These are phyloP conservation scores for Penicillium ochrochloron DNA, from an alignment of 495 filamentous ascomycete genomes.

Conservation along the genomic window DNA sequence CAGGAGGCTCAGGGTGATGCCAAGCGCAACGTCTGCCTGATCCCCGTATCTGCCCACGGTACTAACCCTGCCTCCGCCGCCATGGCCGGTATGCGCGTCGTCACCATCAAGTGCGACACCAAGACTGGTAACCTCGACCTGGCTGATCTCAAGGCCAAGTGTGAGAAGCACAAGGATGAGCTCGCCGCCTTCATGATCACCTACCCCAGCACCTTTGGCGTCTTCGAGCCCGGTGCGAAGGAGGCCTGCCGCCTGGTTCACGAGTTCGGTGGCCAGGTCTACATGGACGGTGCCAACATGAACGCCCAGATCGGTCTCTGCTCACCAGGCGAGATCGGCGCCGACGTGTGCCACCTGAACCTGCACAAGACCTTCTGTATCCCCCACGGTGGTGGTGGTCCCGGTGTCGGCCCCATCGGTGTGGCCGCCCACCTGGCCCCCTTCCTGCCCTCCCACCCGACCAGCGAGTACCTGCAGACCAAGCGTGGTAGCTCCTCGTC, in stretches of 20 bases:
- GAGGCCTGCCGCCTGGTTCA: slow-evolving; percentile 87
- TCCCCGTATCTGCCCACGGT: slow-evolving; percentile 95
- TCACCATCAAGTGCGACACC: slow-evolving; percentile 88
- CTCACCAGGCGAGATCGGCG: slow-evolving; percentile 95
- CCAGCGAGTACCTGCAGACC: slow-evolving; percentile 57
- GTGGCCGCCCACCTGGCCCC: slow-evolving; percentile 80
- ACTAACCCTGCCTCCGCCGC: slow-evolving; percentile 96
- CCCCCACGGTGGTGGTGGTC: slow-evolving; percentile 94
- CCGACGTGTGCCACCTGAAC: slow-evolving; percentile 97
- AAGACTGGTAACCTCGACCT: slow-evolving; percentile 92
- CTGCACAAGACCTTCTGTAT: slow-evolving; percentile 99
- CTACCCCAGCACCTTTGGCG: slow-evolving; percentile 95
- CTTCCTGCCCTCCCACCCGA: slow-evolving; percentile 78
- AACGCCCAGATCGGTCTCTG: slow-evolving; percentile 98
- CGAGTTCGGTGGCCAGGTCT: slow-evolving; percentile 88
- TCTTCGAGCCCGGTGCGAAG: slow-evolving; percentile 92
- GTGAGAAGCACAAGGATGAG: slow-evolving; percentile 81
- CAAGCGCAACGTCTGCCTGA: slow-evolving; percentile 91
- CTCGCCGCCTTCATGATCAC: slow-evolving; percentile 98
- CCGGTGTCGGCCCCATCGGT: slow-evolving; percentile 94
- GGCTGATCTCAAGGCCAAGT: slow-evolving; percentile 82
- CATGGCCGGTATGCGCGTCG: slow-evolving; percentile 97
- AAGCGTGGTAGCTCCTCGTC: slow-evolving; percentile 62
- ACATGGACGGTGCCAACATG: slow-evolving; percentile 99
- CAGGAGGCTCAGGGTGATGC: slow-evolving; percentile 66